A percentile compares a stretch with the other conserved stretches of the same genome.
These are phyloP conservation scores for Dictyostelium intermedium DNA, from an alignment of 78 protist species.

Conservation along the genomic window DNA sequence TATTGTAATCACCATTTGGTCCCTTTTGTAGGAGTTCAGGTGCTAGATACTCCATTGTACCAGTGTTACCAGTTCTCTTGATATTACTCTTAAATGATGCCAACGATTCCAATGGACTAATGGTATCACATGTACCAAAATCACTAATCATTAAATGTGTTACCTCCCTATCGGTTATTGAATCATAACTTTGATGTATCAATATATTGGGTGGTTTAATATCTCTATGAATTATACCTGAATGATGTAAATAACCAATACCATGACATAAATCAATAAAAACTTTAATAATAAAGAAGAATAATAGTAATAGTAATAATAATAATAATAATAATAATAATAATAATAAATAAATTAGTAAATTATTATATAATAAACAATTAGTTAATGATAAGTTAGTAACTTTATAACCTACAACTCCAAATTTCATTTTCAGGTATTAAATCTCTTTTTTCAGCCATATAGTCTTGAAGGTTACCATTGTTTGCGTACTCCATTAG, in stretches of 20 bases:
- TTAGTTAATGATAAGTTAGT: no score
- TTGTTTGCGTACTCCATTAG: slow-evolving; percentile 85
- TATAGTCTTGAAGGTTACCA: slow-evolving; percentile 80
- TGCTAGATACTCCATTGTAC: slow-evolving; percentile 82
- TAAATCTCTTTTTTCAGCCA: slow-evolving; percentile 25
- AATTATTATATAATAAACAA: no score
- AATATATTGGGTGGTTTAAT: slow-evolving; percentile 79
- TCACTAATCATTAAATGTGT: slow-evolving; percentile 83
- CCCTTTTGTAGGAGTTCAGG: slow-evolving; percentile 73
- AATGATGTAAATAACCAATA: slow-evolving; percentile 78
- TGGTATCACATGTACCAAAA: slow-evolving; percentile 81
- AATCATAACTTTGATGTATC: slow-evolving; percentile 65
- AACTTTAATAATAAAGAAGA: not conserved
- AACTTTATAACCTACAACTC: slow-evolving; percentile 84
- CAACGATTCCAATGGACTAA: not conserved
- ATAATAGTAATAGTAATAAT: no score
- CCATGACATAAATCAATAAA: slow-evolving; percentile 84
- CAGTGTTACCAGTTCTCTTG: slow-evolving; percentile 84
- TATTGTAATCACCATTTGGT: slow-evolving; percentile 16
- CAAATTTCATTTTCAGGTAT: slow-evolving; percentile 77
- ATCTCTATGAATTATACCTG: slow-evolving; percentile 74
- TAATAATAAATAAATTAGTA: not conserved
- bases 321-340: no score
- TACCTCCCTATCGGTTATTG: slow-evolving; percentile 36
- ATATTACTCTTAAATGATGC: not conserved